Evolutionary conservation across 495 filamentous ascomycete species (phyloP).

Genomic region (Podospora comata): DNA sequence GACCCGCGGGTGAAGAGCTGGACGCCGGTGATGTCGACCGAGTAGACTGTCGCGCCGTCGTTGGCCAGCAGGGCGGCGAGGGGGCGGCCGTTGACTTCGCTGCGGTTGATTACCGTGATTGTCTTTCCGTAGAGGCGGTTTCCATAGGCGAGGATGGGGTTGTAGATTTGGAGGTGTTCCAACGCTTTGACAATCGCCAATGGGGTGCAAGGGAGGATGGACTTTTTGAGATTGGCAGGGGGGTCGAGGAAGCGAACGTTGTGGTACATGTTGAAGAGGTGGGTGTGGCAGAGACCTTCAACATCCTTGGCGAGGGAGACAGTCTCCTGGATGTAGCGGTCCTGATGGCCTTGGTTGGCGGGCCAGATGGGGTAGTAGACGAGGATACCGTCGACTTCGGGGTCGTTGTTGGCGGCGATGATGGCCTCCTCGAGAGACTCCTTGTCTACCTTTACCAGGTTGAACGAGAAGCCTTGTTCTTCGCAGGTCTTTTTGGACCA

Average conservation of each 20-base stretch:
- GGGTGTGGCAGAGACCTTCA: conserved; percentile 87
- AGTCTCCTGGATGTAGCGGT: conserved; percentile 94
- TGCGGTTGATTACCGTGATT: conserved; percentile 91
- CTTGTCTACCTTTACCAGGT: conserved; percentile 75
- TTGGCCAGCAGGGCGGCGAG: conserved; percentile 94
- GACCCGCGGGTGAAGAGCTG: conserved; percentile 86
- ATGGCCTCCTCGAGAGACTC: conserved; percentile 86
- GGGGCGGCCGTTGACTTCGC: conserved; percentile 90
- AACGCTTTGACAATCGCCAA: conserved; percentile 94
- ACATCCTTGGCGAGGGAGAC: conserved; percentile 88
- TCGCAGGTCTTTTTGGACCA: conserved; percentile 94
- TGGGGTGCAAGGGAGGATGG: conserved; percentile 90
- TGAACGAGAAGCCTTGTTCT: conserved; percentile 89
- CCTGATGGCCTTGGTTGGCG: conserved; percentile 62
- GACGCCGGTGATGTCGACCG: conserved; percentile 87
- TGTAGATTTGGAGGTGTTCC: conserved; percentile 93
- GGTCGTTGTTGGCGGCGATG: conserved; percentile 74
- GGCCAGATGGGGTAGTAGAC: conserved; percentile 97
- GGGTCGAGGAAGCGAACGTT: conserved; percentile 91
- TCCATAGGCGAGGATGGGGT: conserved; percentile 89
- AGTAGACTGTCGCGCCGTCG: conserved; percentile 92
- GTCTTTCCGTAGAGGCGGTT: conserved; percentile 88
- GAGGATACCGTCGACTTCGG: conserved; percentile 82
- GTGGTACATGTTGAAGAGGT: conserved; percentile 99
- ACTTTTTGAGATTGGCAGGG: conserved; percentile 73